phyloP scores from a whole-genome alignment of 1,284 basidiomycete species.

The Cyathus pygmaeus region DNA sequence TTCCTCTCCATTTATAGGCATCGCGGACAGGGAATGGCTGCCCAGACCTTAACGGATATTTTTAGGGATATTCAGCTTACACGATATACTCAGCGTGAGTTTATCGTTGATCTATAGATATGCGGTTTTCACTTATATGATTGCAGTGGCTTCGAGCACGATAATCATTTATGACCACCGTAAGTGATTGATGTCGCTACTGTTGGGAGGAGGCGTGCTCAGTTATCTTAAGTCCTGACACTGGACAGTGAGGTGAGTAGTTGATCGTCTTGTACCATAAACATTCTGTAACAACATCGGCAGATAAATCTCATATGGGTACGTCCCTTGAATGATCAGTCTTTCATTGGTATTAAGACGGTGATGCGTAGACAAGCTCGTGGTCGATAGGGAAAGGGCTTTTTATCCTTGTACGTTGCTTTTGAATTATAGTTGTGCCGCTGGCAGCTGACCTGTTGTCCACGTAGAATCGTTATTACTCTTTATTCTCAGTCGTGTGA shows the following conservation, averaged over 20 bases:
- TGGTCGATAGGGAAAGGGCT: slow-evolving; percentile 63
- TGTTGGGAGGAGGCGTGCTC: not conserved
- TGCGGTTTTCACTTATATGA: not conserved
- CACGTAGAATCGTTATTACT: slow-evolving; percentile 65
- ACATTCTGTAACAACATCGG: not conserved
- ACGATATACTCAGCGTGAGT: slow-evolving; percentile 50
- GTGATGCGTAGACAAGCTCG: slow-evolving; percentile 57
- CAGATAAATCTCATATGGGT: slow-evolving; percentile 68
- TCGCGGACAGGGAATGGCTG: too few species aligned
- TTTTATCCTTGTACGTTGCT: slow-evolving; percentile 52
- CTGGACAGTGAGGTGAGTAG: slow-evolving; percentile 60
- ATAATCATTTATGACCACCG: slow-evolving; percentile 65
- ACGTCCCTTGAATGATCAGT: slow-evolving; percentile 6
- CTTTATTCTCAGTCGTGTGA: slow-evolving; percentile 59
- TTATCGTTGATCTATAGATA: not conserved
- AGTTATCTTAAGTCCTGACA: slow-evolving; percentile 53
- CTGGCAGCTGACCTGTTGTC: not conserved
- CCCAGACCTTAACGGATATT: slow-evolving; percentile 4
- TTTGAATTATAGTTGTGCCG: slow-evolving; percentile 6
- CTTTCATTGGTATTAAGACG: slow-evolving; percentile 3
- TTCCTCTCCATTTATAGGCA: too few species aligned
- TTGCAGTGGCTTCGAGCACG: slow-evolving; percentile 55
- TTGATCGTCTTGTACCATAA: not conserved
- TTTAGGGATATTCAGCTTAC: slow-evolving; percentile 48
- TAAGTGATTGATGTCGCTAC: slow-evolving; percentile 32